Conservation (phyloP, 2,329 filamentous ascomycete species). For the Cercospora brassicicola region DNA sequence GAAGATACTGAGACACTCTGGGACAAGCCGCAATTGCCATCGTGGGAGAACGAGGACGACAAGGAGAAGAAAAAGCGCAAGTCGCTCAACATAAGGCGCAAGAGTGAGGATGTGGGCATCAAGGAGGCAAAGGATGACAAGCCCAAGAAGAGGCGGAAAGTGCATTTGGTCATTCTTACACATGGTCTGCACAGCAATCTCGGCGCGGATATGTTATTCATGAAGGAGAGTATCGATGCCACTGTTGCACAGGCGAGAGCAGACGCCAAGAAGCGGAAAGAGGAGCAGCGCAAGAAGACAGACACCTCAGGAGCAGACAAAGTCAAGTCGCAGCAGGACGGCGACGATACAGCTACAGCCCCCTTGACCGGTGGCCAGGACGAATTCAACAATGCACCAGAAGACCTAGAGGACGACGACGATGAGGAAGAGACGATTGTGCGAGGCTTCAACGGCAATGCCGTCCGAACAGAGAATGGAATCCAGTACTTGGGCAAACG, state of each 20-base stretch:
- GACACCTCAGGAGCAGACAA: slow-evolving; percentile 12
- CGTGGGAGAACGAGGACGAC: slow-evolving; percentile 49
- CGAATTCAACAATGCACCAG: slow-evolving; percentile 41
- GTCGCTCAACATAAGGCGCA: slow-evolving; percentile 18
- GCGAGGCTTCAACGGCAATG: slow-evolving; percentile 84
- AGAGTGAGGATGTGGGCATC: slow-evolving; percentile 23
- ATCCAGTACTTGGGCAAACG: slow-evolving; percentile 97
- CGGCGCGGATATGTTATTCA: slow-evolving; percentile 90
- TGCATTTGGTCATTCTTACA: slow-evolving; percentile 89
- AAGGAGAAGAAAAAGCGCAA: slow-evolving; percentile 26
- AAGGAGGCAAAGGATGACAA: slow-evolving; percentile 29
- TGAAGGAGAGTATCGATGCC: slow-evolving; percentile 95
- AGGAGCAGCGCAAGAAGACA: slow-evolving; percentile 26
- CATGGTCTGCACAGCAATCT: slow-evolving; percentile 96
- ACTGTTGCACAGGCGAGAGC: slow-evolving; percentile 71
- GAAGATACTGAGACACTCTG: slow-evolving; percentile 88
- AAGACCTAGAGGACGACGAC: slow-evolving; percentile 58
- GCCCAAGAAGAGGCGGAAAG: slow-evolving; percentile 65
- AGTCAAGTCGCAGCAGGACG: slow-evolving; percentile 20
- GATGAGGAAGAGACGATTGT: slow-evolving; percentile 85
- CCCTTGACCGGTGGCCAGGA: slow-evolving; percentile 54
- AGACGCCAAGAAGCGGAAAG: slow-evolving; percentile 64
- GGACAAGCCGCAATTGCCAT: slow-evolving; percentile 84
- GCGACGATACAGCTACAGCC: slow-evolving; percentile 41
- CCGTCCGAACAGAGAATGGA: slow-evolving; percentile 84